Conservation (phyloP, 495 filamentous ascomycete species). For the Podospora pseudoanserina region DNA sequence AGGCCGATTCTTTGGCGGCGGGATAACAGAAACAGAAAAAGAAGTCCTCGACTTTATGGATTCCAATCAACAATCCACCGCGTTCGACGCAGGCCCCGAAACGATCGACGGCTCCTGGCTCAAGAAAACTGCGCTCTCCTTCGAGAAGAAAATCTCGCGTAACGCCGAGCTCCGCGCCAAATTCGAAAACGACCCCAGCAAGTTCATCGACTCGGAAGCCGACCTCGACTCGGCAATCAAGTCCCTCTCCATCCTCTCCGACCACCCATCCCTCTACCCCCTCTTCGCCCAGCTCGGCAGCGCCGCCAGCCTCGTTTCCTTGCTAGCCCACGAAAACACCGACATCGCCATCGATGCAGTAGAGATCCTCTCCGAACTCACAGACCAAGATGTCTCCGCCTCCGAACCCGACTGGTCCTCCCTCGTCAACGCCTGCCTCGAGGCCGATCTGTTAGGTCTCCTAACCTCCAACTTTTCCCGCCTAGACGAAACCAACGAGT, state of each 20-base stretch:
- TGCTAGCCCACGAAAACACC: constrained; percentile 93
- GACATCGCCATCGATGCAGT: constrained; percentile 93
- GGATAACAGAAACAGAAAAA: constrained; percentile 73
- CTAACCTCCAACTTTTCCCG: constrained; percentile 78
- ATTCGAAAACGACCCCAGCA: constrained; percentile 77
- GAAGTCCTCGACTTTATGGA: constrained; percentile 88
- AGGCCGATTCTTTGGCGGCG: constrained; percentile 92
- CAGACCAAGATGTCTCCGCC: constrained; percentile 88
- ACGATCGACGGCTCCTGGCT: constrained; percentile 84
- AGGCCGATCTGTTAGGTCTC: constrained; percentile 80
- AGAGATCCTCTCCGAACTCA: constrained; percentile 88
- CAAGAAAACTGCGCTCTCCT: constrained; percentile 72
- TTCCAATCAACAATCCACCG: constrained; percentile 28
- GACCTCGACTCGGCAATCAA: constrained; percentile 90
- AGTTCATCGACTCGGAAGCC: constrained; percentile 72
- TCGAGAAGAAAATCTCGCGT: constrained; percentile 86
- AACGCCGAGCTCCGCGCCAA: constrained; percentile 92
- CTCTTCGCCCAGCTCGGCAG: constrained; percentile 81
- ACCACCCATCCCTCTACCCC: constrained; percentile 79
- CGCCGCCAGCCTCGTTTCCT: constrained; percentile 66
- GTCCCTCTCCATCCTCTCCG: constrained; percentile 78
- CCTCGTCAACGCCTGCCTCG: constrained; percentile 76
- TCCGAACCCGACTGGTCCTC: constrained; percentile 78
- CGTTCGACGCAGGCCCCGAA: constrained; percentile 54
- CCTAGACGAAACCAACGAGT: constrained; percentile 73